These are phyloP conservation scores for Globisporangium okanoganense DNA, from an alignment of 352 stramenopile genomes.

Conservation along the genomic window DNA sequence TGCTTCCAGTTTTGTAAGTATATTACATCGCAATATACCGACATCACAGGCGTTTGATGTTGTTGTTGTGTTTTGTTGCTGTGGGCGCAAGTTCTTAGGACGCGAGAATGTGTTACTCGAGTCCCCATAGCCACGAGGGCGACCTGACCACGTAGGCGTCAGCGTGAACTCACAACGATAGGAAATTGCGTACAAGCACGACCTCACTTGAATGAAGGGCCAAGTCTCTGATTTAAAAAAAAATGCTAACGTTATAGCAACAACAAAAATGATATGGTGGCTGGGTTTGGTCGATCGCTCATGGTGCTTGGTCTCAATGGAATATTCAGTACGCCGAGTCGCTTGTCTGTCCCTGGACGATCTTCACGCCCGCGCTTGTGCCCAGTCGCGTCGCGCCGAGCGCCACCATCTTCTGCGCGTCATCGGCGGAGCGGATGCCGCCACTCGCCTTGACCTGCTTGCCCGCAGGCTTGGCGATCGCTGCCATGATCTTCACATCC, in stretches of 20 bases:
- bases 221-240: not conserved
- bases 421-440: constrained; percentile 61
- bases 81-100: too few species aligned
- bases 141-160: too few species aligned
- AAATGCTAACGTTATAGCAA: not conserved
- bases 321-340: constrained; percentile 20
- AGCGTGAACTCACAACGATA: too few species aligned
- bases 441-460: constrained; percentile 84
- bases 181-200: not conserved
- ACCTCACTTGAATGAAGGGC: not conserved
- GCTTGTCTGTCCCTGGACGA: constrained; percentile 40
- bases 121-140: too few species aligned
- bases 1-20: not conserved
- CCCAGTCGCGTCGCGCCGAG: constrained; percentile 68
- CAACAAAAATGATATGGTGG: not conserved
- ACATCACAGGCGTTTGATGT: too few species aligned
- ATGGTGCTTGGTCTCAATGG: not conserved
- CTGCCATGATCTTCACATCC: constrained; percentile 71
- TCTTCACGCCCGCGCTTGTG: constrained; percentile 66
- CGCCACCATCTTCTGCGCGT: constrained; percentile 69
- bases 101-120: too few species aligned
- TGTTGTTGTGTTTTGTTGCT: too few species aligned
- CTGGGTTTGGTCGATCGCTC: not conserved
- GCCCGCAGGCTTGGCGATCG: constrained; percentile 45
- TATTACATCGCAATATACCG: too few species aligned